Evolutionary conservation across 306 rosid species (phyloP).

Genomic region (Astragalus glycyphyllos): DNA sequence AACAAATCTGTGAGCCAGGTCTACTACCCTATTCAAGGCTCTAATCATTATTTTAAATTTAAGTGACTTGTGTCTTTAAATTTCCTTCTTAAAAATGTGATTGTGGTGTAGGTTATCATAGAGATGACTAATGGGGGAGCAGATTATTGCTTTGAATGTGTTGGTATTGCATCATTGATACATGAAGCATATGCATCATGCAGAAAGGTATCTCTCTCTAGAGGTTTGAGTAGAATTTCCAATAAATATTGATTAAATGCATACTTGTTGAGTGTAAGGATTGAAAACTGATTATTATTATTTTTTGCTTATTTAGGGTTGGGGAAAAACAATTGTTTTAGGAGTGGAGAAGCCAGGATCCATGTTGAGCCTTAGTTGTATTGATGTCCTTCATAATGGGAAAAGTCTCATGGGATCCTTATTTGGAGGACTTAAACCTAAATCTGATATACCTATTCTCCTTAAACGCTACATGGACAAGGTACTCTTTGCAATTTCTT

Average conservation of each 20-base stretch:
- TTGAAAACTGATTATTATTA: no score
- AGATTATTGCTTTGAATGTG: slow-evolving; percentile 89
- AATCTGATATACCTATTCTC: slow-evolving; percentile 74
- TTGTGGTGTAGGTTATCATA: slow-evolving; percentile 52
- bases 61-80: background rate
- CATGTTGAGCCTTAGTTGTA: slow-evolving; percentile 48
- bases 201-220: slow-evolving; percentile 60
- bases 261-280: slow-evolving; percentile 7
- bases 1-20: slow-evolving; percentile 83
- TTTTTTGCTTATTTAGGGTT: slow-evolving; percentile 58
- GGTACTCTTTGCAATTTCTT: slow-evolving; percentile 52
- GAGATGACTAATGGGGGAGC: slow-evolving; percentile 80
- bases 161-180: slow-evolving; percentile 74
- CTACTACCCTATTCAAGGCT: background rate
- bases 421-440: slow-evolving; percentile 85
- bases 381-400: slow-evolving; percentile 60
- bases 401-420: slow-evolving; percentile 71
- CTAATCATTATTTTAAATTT: background rate
- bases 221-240: background rate
- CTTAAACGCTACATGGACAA: slow-evolving; percentile 73
- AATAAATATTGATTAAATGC: background rate
- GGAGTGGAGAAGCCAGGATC: slow-evolving; percentile 81
- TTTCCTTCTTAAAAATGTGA: background rate
- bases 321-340: slow-evolving; percentile 86
- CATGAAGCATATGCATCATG: slow-evolving; percentile 82